phyloP scores from a whole-genome alignment of 2,329 filamentous ascomycete species.

The Colletotrichum navitas region DNA sequence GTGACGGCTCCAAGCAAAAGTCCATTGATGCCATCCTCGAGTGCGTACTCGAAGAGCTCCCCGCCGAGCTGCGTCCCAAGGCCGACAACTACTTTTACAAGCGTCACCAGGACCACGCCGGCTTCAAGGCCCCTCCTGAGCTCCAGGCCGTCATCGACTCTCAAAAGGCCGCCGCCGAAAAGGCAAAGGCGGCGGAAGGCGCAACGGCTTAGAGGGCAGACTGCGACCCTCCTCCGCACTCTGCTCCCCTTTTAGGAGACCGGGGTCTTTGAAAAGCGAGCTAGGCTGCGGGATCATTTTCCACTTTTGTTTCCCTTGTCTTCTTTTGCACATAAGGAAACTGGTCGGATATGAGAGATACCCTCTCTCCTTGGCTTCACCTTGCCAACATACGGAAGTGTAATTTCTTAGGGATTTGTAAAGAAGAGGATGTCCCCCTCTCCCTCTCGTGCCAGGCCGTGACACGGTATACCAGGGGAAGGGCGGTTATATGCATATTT shows the following conservation, averaged over 20 bases:
- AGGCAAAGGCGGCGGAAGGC: slow-evolving; percentile 44
- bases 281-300: not conserved
- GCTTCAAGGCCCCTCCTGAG: slow-evolving; percentile 77
- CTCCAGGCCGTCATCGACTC: slow-evolving; percentile 70
- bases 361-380: not conserved
- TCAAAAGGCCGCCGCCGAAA: slow-evolving; percentile 62
- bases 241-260: slow-evolving; percentile 18
- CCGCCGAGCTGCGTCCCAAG: slow-evolving; percentile 79
- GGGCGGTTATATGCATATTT: slow-evolving; percentile 39
- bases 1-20: slow-evolving; percentile 82
- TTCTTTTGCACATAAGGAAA: slow-evolving; percentile 33
- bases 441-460: slow-evolving; percentile 5
- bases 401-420: slow-evolving; percentile 26
- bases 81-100: slow-evolving; percentile 85
- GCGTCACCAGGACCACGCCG: slow-evolving; percentile 88
- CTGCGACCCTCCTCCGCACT: slow-evolving; percentile 14
- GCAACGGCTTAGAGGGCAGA: slow-evolving; percentile 25
- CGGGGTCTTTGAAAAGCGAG: not conserved
- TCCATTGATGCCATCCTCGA: slow-evolving; percentile 82
- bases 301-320: not conserved
- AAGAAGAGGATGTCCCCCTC: not conserved
- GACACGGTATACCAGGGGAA: slow-evolving; percentile 23
- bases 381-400: slow-evolving; percentile 10
- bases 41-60: slow-evolving; percentile 80
- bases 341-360: slow-evolving; percentile 1